phyloP scores from a whole-genome alignment of 2,329 filamentous ascomycete species.

The Nigrograna mackinnonii region DNA sequence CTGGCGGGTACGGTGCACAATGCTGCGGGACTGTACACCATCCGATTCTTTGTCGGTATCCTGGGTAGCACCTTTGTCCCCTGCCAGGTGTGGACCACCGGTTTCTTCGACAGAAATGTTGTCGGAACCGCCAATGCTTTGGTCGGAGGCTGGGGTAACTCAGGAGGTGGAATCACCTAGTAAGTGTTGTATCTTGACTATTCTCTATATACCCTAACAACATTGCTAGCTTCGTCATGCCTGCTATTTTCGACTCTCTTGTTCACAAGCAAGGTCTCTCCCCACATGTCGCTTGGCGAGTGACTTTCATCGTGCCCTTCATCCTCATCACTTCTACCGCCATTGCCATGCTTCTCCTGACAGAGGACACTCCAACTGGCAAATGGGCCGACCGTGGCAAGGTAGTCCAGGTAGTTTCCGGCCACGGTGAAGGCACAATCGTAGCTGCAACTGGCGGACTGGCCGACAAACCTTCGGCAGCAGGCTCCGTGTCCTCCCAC shows the following conservation, averaged over 20 bases:
- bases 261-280: conserved; percentile 61
- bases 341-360: conserved; percentile 70
- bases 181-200: conserved; percentile 14
- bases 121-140: conserved; percentile 87
- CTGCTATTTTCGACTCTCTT: conserved; percentile 81
- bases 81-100: conserved; percentile 91
- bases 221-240: conserved; percentile 74
- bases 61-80: conserved; percentile 79
- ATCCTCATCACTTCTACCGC: conserved; percentile 71
- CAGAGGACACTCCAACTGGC: conserved; percentile 81
- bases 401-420: conserved; percentile 58
- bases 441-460: conserved; percentile 57
- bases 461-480: conserved; percentile 42
- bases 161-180: conserved; percentile 88
- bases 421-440: conserved; percentile 52
- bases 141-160: conserved; percentile 83
- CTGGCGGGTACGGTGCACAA: conserved; percentile 77
- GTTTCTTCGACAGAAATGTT: conserved; percentile 91
- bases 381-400: conserved; percentile 75
- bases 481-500: conserved; percentile 41
- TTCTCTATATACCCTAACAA: neutral
- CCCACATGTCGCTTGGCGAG: conserved; percentile 76
- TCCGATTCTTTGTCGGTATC: conserved; percentile 81
- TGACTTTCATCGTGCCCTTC: conserved; percentile 83
- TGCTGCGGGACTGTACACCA: conserved; percentile 68